Conservation (phyloP, 352 stramenopile genomes). For the Pythium aphanidermatum region DNA sequence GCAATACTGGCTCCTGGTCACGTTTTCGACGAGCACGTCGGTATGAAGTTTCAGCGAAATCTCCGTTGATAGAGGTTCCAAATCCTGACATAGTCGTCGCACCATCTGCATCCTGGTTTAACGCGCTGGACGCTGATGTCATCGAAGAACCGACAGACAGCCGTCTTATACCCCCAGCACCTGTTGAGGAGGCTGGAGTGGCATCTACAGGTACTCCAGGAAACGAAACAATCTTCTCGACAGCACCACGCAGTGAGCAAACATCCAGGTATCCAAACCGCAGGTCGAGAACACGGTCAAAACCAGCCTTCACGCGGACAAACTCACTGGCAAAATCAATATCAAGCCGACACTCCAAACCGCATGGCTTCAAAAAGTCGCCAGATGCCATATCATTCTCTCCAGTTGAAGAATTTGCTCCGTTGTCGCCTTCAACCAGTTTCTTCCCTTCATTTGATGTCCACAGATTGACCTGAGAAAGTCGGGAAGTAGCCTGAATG, state of each 20-base stretch:
- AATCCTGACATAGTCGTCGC: conserved; percentile 3
- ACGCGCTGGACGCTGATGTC: conserved; percentile 5
- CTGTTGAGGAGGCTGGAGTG: conserved; percentile 8
- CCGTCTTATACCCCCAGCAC: background rate
- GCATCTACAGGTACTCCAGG: conserved; percentile 11
- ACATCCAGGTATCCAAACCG: conserved; percentile 84
- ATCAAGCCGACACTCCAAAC: conserved; percentile 61
- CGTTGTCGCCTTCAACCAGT: too few species aligned
- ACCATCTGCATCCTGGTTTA: conserved; percentile 7
- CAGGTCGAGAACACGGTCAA: conserved; percentile 74
- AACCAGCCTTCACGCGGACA: conserved; percentile 55
- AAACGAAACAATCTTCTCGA: conserved; percentile 51
- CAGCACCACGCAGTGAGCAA: conserved; percentile 48
- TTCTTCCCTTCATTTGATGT: too few species aligned
- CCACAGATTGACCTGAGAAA: conserved; percentile 76
- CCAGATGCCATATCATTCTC: conserved; percentile 32
- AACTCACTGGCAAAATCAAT: conserved; percentile 60
- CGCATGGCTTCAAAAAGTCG: conserved; percentile 76
- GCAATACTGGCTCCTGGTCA: conserved; percentile 10
- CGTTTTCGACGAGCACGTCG: conserved; percentile 7
- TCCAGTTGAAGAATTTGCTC: conserved; percentile 13
- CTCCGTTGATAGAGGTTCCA: conserved; percentile 7
- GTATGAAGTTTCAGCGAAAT: background rate
- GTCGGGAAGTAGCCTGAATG: conserved; percentile 65
- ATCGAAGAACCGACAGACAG: conserved; percentile 15